Conservation (phyloP, 352 stramenopile genomes). For the Globisporangium viniferum region DNA sequence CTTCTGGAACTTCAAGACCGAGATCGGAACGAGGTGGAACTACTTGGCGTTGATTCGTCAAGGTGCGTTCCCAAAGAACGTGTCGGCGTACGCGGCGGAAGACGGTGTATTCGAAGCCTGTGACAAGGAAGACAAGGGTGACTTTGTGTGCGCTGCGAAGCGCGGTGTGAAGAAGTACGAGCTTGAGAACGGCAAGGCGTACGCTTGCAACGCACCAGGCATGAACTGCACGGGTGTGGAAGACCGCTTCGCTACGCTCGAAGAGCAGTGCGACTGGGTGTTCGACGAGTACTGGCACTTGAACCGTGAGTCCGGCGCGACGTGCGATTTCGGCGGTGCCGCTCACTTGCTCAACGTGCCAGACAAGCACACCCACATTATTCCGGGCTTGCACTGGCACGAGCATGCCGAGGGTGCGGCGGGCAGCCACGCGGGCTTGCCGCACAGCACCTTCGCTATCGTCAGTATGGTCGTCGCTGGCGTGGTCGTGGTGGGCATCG, state of each 20-base stretch:
- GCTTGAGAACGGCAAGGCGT: conserved; percentile 51
- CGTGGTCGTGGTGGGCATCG: conserved; percentile 14
- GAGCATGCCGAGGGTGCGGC: background rate
- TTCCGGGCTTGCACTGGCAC: background rate
- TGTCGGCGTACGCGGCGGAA: conserved; percentile 52
- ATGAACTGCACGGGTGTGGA: conserved; percentile 56
- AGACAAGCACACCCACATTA: conserved; percentile 1
- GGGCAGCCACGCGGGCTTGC: background rate
- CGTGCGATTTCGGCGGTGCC: conserved; percentile 70
- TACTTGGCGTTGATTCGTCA: conserved; percentile 72
- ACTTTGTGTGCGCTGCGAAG: conserved; percentile 68
- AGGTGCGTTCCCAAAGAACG: conserved; percentile 73
- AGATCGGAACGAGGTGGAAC: conserved; percentile 89
- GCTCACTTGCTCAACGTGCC: conserved; percentile 45
- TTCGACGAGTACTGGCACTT: conserved; percentile 78
- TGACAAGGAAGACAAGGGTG: conserved; percentile 65
- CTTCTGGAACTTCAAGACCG: conserved; percentile 96
- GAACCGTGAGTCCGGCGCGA: conserved; percentile 56
- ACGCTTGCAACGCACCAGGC: conserved; percentile 45
- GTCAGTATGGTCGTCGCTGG: conserved; percentile 21
- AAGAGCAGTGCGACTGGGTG: conserved; percentile 63
- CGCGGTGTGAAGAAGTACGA: conserved; percentile 55
- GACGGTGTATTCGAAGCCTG: conserved; percentile 68
- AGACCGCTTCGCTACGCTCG: conserved; percentile 41
- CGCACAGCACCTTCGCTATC: background rate